A percentile compares a stretch with the other conserved stretches of the same genome.
Evolutionary conservation across 23 red algal genomes (phyloP).

Genomic region (Gracilaria gracilis): DNA sequence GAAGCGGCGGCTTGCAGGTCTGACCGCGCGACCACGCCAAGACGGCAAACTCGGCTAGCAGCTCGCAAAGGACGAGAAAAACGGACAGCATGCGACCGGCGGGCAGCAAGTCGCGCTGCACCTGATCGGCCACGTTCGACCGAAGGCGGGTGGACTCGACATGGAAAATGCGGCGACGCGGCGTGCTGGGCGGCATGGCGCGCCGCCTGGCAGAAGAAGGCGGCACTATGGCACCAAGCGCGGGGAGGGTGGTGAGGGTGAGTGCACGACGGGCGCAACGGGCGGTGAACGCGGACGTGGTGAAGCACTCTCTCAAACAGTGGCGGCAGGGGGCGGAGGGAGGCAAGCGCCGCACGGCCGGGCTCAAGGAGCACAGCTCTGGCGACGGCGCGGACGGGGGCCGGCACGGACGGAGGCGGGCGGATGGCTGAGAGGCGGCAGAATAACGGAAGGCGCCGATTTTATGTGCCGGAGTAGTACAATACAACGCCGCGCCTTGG

Average conservation of each 20-base stretch:
- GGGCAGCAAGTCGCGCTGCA: conserved; percentile 87
- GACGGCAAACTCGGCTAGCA: conserved; percentile 85
- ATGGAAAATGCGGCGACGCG: conserved; percentile 66
- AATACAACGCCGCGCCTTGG: no score
- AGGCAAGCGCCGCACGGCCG: neutral
- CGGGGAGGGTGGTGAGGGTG: neutral
- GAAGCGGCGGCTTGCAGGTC: conserved; percentile 86
- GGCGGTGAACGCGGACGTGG: conserved; percentile 36
- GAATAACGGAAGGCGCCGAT: no score
- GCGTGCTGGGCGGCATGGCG: conserved; percentile 39
- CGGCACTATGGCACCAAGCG: neutral
- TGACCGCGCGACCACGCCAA: conserved; percentile 60
- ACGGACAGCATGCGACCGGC: conserved; percentile 88
- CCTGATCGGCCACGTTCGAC: conserved; percentile 87
- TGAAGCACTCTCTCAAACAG: neutral
- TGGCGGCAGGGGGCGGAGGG: neutral
- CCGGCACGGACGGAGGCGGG: no score
- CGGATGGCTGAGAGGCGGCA: no score
- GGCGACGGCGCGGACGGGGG: no score
- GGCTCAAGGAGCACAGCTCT: no score
- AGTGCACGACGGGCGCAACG: no score
- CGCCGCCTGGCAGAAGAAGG: neutral
- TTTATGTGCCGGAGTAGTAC: no score
- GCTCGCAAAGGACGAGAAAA: conserved; percentile 81
- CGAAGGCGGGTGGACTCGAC: conserved; percentile 80